Conservation (phyloP, 495 filamentous ascomycete species). For the Penicillium roqueforti region DNA sequence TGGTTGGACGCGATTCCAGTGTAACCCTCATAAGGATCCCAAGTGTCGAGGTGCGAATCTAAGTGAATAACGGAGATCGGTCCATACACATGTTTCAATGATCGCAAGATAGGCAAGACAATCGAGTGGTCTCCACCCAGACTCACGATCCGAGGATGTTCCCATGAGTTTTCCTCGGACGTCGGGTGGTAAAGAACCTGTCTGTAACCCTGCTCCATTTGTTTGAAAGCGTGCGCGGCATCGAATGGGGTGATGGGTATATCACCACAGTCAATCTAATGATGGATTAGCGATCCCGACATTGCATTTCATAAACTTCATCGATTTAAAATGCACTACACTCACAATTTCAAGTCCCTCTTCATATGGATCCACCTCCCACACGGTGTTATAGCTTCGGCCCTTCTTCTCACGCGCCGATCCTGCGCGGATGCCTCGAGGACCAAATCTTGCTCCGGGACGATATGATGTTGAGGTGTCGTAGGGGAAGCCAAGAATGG, state of each 20-base stretch:
- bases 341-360: constrained; percentile 46
- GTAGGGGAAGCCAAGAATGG: constrained; percentile 24
- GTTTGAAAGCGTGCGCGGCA: constrained; percentile 55
- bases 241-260: constrained; percentile 56
- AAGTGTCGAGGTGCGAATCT: constrained; percentile 56
- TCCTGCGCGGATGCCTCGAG: constrained; percentile 62
- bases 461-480: constrained; percentile 54
- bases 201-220: constrained; percentile 51
- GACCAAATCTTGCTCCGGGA: constrained; percentile 67
- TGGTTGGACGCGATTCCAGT: constrained; percentile 26
- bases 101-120: constrained; percentile 54
- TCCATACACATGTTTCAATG: constrained; percentile 51
- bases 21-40: constrained; percentile 41
- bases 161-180: constrained; percentile 13
- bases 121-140: constrained; percentile 63
- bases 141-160: constrained; percentile 44
- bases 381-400: constrained; percentile 32
- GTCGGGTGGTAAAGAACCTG: constrained; percentile 29
- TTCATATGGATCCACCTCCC: constrained; percentile 47
- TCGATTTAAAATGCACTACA: not conserved
- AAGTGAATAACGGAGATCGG: constrained; percentile 56
- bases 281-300: not conserved
- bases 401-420: constrained; percentile 31
- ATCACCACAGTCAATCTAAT: constrained; percentile 56
- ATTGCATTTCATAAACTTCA: not conserved